Percentiles rank a stretch among this genome's conserved stretches.
phyloP scores from a whole-genome alignment of 805 yeast species.

The Candida ipomoeae region DNA sequence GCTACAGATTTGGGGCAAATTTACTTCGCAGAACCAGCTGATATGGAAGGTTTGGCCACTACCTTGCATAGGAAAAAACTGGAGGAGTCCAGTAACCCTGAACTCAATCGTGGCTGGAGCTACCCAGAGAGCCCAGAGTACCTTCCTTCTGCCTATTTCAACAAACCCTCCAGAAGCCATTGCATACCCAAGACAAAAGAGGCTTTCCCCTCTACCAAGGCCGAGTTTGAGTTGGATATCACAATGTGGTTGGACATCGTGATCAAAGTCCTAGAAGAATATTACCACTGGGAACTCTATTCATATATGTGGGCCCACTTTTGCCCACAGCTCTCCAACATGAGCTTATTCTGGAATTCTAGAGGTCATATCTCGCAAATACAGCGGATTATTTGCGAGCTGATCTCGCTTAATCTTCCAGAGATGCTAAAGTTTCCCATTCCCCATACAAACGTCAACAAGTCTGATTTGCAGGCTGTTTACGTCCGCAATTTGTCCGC shows the following conservation, averaged over 20 bases:
- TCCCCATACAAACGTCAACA: conserved; percentile 42
- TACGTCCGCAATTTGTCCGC: conserved; percentile 59
- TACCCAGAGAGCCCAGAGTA: conserved; percentile 56
- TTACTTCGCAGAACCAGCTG: conserved; percentile 49
- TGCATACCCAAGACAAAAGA: background rate
- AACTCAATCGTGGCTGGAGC: conserved; percentile 42
- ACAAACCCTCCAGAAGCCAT: conserved; percentile 31
- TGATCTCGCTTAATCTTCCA: conserved; percentile 50
- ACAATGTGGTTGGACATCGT: conserved; percentile 50
- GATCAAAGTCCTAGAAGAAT: conserved; percentile 45
- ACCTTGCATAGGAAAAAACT: conserved; percentile 49
- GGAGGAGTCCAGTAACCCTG: conserved; percentile 6
- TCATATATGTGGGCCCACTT: conserved; percentile 64
- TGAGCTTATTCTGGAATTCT: conserved; percentile 46
- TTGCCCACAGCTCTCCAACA: conserved; percentile 64
- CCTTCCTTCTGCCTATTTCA: conserved; percentile 42
- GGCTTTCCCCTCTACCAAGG: background rate
- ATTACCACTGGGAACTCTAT: conserved; percentile 67
- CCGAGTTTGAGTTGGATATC: conserved; percentile 34
- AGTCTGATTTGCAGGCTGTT: conserved; percentile 64
- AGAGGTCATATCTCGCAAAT: conserved; percentile 37
- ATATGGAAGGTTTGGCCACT: conserved; percentile 64
- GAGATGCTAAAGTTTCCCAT: conserved; percentile 19
- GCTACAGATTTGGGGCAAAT: conserved; percentile 42
- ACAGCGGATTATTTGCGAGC: conserved; percentile 52